phyloP scores from a whole-genome alignment of 2,329 filamentous ascomycete species.

The Neurospora sp. region DNA sequence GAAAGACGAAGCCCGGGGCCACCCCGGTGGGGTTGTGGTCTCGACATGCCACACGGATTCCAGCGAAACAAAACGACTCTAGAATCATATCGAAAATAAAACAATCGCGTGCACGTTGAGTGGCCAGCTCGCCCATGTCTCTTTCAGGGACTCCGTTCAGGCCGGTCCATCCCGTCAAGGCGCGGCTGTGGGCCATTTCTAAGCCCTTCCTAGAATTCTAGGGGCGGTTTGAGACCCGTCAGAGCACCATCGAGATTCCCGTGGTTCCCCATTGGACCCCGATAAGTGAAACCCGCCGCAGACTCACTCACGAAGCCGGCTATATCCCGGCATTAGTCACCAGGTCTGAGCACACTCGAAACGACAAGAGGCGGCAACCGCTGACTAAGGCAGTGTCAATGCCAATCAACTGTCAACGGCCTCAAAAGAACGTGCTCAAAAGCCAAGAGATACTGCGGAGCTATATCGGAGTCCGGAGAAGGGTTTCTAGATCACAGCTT shows the following conservation, averaged over 20 bases:
- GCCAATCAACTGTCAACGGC: neutral
- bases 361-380: neutral
- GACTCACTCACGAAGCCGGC: neutral
- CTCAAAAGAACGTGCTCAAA: neutral
- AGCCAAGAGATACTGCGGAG: neutral
- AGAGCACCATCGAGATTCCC: neutral
- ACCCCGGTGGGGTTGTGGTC: neutral
- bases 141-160: neutral
- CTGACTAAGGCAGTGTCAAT: neutral
- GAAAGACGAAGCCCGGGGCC: conserved; percentile 1
- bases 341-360: conserved; percentile 1
- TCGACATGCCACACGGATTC: neutral
- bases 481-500: neutral
- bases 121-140: neutral
- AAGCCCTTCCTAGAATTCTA: neutral
- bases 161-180: neutral
- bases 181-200: neutral
- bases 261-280: neutral
- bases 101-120: neutral
- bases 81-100: conserved; percentile 15
- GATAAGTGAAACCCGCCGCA: neutral
- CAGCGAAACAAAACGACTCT: conserved; percentile 1
- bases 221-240: neutral
- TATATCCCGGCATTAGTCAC: neutral
- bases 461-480: neutral